Percentiles rank a stretch among this genome's conserved stretches.
Conservation (phyloP, 352 stramenopile genomes). For the Phytophthora syringae region DNA sequence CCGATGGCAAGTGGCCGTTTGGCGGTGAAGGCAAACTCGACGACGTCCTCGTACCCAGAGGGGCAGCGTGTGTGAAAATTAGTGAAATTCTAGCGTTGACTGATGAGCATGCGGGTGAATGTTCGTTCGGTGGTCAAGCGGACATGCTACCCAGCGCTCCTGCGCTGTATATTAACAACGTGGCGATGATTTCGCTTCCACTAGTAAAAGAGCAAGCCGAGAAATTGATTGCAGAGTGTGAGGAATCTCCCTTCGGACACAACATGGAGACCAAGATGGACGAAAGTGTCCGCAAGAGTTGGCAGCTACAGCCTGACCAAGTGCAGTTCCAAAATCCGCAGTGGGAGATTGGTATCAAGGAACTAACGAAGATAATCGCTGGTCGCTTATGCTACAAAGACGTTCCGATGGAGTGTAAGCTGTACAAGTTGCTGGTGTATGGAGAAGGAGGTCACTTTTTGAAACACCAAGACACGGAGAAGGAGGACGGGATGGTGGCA, state of each 20-base stretch:
- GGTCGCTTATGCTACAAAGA: no score
- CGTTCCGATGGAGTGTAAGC: no score
- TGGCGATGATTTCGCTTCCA: slow-evolving; percentile 8
- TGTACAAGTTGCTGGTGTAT: no score
- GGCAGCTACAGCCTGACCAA: slow-evolving; percentile 16
- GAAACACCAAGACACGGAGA: slow-evolving; percentile 63
- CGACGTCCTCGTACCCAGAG: no score
- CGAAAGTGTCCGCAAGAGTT: slow-evolving; percentile 26
- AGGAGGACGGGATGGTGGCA: slow-evolving; percentile 58
- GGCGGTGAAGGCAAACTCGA: no score
- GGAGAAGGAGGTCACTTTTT: no score
- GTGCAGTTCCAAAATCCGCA: slow-evolving; percentile 10
- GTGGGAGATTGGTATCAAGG: slow-evolving; percentile 5
- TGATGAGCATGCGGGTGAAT: no score
- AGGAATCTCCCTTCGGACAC: slow-evolving; percentile 22
- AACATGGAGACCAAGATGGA: no score
- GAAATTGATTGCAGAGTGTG: slow-evolving; percentile 20
- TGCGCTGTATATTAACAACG: slow-evolving; percentile 1
- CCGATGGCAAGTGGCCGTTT: slow-evolving; percentile 14
- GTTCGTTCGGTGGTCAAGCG: slow-evolving; percentile 22
- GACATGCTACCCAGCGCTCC: slow-evolving; percentile 4
- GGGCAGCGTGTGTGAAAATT: no score
- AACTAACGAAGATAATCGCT: slow-evolving; percentile 6
- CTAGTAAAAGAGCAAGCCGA: slow-evolving; percentile 5
- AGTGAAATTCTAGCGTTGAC: no score